Conservation (phyloP, 768 basidiomycete genomes). For the Boletus vermiculosoides region DNA sequence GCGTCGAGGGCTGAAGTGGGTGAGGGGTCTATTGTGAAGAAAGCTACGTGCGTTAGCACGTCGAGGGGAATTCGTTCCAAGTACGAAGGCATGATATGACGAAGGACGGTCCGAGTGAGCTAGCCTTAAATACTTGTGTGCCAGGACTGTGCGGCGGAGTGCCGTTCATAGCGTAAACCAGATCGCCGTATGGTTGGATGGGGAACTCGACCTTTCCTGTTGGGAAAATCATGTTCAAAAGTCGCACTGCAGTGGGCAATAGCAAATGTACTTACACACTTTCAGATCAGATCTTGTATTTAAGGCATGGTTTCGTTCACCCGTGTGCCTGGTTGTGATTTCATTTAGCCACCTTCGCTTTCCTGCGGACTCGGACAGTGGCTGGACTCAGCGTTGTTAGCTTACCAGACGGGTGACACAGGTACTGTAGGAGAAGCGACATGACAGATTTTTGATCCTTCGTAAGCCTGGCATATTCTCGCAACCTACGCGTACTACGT, state of each 20-base stretch:
- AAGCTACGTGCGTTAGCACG: slow-evolving; percentile 55
- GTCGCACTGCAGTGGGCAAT: slow-evolving; percentile 32
- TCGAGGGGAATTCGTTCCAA: slow-evolving; percentile 54
- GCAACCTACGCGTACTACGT: slow-evolving; percentile 22
- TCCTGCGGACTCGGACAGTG: slow-evolving; percentile 26
- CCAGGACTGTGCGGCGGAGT: slow-evolving; percentile 27
- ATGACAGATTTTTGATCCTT: slow-evolving; percentile 20
- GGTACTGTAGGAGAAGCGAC: slow-evolving; percentile 25
- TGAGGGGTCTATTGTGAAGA: slow-evolving; percentile 41
- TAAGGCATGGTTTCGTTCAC: slow-evolving; percentile 27
- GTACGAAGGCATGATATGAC: slow-evolving; percentile 41
- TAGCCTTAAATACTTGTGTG: slow-evolving; percentile 27
- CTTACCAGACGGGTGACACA: slow-evolving; percentile 22
- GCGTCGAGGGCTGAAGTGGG: slow-evolving; percentile 39
- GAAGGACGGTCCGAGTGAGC: slow-evolving; percentile 10
- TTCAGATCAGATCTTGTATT: slow-evolving; percentile 36
- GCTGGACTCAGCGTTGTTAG: slow-evolving; percentile 14
- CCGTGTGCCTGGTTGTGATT: slow-evolving; percentile 35
- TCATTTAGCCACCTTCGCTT: slow-evolving; percentile 37
- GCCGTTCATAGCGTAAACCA: slow-evolving; percentile 34
- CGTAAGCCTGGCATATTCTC: slow-evolving; percentile 4
- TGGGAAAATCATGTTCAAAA: slow-evolving; percentile 35
- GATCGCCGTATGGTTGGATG: slow-evolving; percentile 34
- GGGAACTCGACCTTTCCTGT: slow-evolving; percentile 35
- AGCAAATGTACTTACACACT: slow-evolving; percentile 31